Conservation (phyloP, 257 asterid genomes). For the Penstemon newberryi region DNA sequence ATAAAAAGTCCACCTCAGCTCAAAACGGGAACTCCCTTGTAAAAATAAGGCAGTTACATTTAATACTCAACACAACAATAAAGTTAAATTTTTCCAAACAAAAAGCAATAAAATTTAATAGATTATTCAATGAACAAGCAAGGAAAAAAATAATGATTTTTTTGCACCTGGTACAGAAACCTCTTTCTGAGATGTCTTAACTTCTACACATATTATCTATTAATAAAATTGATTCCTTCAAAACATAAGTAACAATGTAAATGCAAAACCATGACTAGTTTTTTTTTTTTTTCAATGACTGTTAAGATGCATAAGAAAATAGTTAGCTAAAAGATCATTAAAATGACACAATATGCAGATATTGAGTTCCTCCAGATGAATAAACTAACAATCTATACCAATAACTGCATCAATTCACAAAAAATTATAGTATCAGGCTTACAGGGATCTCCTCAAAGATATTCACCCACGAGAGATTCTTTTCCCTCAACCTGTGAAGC, state of each 20-base stretch:
- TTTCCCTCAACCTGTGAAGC: constrained; percentile 81
- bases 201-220: background rate
- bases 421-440: constrained; percentile 32
- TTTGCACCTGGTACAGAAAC: background rate
- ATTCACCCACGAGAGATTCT: constrained; percentile 95
- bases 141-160: too few relatives aligned
- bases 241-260: too few relatives aligned
- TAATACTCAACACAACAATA: too few relatives aligned
- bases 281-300: background rate
- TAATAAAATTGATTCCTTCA: too few relatives aligned
- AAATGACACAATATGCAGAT: background rate
- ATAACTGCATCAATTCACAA: constrained; percentile 13
- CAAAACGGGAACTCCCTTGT: background rate
- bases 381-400: background rate
- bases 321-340: constrained; percentile 1
- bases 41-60: background rate
- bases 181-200: background rate
- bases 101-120: too few relatives aligned
- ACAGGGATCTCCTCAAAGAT: constrained; percentile 98
- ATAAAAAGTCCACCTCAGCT: background rate
- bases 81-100: too few relatives aligned
- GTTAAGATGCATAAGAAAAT: background rate
- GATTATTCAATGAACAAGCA: too few relatives aligned
- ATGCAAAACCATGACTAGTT: too few relatives aligned
- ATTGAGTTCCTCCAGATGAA: background rate